Percentiles rank a stretch among this genome's conserved stretches.
Evolutionary conservation across 331 rosid genomes (phyloP).

Genomic region (Quercus phellos): DNA sequence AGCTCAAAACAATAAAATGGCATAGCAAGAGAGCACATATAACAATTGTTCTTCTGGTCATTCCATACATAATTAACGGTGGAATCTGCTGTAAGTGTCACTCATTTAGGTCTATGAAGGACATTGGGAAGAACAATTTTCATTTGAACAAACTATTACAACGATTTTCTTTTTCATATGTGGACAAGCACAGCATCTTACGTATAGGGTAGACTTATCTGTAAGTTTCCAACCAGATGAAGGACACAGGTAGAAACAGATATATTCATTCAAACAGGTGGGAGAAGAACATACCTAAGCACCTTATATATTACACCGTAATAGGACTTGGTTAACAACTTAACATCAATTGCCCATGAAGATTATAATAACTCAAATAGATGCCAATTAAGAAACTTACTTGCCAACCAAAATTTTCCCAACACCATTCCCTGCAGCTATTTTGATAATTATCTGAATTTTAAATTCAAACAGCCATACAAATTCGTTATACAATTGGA

Average conservation of each 20-base stretch:
- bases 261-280: neutral
- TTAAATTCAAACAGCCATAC: neutral
- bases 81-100: neutral
- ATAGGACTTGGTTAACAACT: constrained; percentile 12
- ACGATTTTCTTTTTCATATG: neutral
- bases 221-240: neutral
- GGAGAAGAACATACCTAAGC: neutral
- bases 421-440: constrained; percentile 95
- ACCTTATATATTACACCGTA: neutral
- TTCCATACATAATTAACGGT: too few relatives aligned
- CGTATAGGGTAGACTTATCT: neutral
- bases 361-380: neutral
- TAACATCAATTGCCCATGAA: constrained; percentile 7
- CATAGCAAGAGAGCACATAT: neutral
- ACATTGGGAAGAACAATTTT: neutral
- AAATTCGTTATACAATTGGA: constrained; percentile 13
- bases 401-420: constrained; percentile 89
- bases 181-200: neutral
- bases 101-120: neutral
- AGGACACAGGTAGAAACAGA: neutral
- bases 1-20: neutral
- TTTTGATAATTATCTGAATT: constrained; percentile 83
- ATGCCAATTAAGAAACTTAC: constrained; percentile 45
- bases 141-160: neutral
- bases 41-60: neutral